phyloP scores from a whole-genome alignment of 1,284 basidiomycete genomes.

The Schizophyllum commune region DNA sequence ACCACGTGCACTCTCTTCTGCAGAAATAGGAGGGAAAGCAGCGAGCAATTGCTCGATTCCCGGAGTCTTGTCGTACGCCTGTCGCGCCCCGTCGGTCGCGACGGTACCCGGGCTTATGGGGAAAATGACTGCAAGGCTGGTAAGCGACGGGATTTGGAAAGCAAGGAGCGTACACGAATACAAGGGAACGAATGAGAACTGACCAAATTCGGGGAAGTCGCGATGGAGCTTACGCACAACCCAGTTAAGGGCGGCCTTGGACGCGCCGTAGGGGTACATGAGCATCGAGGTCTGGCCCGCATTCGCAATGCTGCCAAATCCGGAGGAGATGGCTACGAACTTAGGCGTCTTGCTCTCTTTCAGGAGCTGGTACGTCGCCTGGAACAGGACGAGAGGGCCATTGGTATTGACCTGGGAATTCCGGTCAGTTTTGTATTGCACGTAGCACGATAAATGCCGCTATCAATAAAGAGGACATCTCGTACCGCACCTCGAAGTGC shows the following conservation, averaged over 20 bases:
- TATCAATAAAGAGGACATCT: too few species aligned
- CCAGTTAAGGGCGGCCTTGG: background rate
- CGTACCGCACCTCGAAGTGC: background rate
- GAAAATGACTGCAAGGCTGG: background rate
- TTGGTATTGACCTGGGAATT: background rate
- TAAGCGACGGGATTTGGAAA: background rate
- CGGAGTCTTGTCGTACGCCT: background rate
- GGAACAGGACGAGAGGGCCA: background rate
- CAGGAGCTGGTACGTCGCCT: background rate
- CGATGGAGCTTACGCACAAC: background rate
- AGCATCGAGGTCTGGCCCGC: background rate
- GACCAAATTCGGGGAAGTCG: background rate
- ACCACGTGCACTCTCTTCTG: background rate
- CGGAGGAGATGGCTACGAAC: background rate
- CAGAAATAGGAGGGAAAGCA: background rate
- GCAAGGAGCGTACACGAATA: too few species aligned
- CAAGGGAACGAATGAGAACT: background rate
- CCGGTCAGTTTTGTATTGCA: background rate
- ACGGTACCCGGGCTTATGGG: background rate
- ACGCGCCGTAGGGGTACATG: background rate
- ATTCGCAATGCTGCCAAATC: background rate
- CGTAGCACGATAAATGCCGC: too few species aligned
- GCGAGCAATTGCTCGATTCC: background rate
- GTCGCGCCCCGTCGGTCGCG: background rate
- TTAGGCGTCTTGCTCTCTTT: background rate